Evolutionary conservation across 1,139 yeast genomes (phyloP).

Genomic region (Eremothecium sinecaudum): DNA sequence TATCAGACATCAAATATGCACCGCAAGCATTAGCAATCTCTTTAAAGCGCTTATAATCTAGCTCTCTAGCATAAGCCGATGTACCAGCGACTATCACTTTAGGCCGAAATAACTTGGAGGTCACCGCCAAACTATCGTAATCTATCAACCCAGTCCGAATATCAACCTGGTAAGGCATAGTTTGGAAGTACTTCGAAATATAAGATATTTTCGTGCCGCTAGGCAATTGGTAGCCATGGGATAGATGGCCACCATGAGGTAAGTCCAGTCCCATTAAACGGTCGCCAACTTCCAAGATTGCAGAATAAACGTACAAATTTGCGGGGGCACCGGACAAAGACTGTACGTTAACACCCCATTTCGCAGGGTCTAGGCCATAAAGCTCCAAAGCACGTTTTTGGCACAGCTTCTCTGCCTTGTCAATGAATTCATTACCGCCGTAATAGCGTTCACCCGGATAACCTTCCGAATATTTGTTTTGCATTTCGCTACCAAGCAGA

Average conservation of each 20-base stretch:
- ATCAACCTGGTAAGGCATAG: conserved; percentile 96
- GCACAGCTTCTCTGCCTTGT: conserved; percentile 80
- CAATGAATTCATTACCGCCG: conserved; percentile 94
- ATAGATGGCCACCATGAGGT: conserved; percentile 96
- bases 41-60: conserved; percentile 93
- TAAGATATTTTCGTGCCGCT: conserved; percentile 91
- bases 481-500: conserved; percentile 90
- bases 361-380: conserved; percentile 59
- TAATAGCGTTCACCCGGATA: conserved; percentile 96
- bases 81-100: conserved; percentile 96
- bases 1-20: conserved; percentile 90
- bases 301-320: conserved; percentile 84
- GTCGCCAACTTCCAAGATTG: conserved; percentile 84
- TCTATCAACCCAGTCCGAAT: conserved; percentile 88
- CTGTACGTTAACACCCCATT: conserved; percentile 97
- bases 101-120: conserved; percentile 86
- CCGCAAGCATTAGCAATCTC: conserved; percentile 95
- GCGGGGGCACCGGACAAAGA: conserved; percentile 95
- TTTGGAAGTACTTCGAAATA: conserved; percentile 91
- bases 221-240: conserved; percentile 97
- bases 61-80: conserved; percentile 90
- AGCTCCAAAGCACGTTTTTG: conserved; percentile 88
- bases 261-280: conserved; percentile 93
- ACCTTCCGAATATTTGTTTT: conserved; percentile 97
- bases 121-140: conserved; percentile 86